These are phyloP conservation scores for Spatholobus suberectus DNA, from an alignment of 306 rosid species.

Conservation along the genomic window DNA sequence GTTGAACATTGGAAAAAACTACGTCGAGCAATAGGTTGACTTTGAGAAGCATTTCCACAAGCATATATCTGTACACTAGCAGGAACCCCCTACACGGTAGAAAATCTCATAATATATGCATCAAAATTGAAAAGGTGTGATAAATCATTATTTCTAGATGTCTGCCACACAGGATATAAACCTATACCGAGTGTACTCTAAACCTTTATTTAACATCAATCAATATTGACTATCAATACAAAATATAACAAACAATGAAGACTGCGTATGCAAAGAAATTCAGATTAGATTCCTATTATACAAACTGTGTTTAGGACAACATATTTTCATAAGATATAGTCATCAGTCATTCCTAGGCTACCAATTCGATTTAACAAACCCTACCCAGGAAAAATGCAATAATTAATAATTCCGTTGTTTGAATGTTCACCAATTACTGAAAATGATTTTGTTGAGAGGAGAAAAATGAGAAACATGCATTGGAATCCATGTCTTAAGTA, in stretches of 20 bases:
- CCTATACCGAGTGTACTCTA: not conserved
- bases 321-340: slow-evolving; percentile 9
- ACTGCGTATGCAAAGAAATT: slow-evolving; percentile 11
- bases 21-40: slow-evolving; percentile 74
- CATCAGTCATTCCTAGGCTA: not conserved
- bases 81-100: slow-evolving; percentile 76
- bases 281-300: not conserved
- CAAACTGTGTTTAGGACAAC: not conserved
- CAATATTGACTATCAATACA: slow-evolving; percentile 11
- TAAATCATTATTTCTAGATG: slow-evolving; percentile 12
- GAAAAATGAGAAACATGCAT: not conserved
- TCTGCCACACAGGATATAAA: slow-evolving; percentile 16
- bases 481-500: not conserved
- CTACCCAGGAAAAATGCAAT: slow-evolving; percentile 5
- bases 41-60: slow-evolving; percentile 64
- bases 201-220: not conserved
- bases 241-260: slow-evolving; percentile 5
- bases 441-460: not conserved
- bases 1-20: slow-evolving; percentile 91
- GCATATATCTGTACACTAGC: slow-evolving; percentile 87
- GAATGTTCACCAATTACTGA: not conserved
- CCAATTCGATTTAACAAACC: slow-evolving; percentile 8
- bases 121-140: slow-evolving; percentile 23
- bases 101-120: slow-evolving; percentile 22
- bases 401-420: not conserved